Conservation (phyloP, 2,329 filamentous ascomycete genomes). For the Colletotrichum karsti region DNA sequence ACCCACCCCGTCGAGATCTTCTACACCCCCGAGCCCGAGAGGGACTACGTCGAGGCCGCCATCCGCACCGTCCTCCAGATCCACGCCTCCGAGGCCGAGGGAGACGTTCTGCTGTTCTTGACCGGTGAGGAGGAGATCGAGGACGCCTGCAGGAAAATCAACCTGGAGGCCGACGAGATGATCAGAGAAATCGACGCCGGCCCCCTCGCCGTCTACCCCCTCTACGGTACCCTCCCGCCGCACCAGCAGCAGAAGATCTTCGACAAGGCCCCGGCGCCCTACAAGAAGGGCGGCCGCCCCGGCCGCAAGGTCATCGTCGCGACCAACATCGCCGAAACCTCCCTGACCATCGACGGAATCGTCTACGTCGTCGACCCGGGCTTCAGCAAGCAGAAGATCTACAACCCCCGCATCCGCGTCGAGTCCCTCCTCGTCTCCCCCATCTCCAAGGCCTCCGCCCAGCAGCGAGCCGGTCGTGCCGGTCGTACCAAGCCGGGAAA, state of each 20-base stretch:
- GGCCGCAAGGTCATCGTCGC: conserved; percentile 95
- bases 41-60: conserved; percentile 95
- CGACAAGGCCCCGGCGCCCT: conserved; percentile 81
- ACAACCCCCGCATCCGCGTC: conserved; percentile 95
- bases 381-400: conserved; percentile 99
- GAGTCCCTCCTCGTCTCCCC: conserved; percentile 97
- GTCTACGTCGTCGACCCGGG: conserved; percentile 99
- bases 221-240: conserved; percentile 93
- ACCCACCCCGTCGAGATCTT: conserved; percentile 98
- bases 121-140: conserved; percentile 99
- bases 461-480: conserved; percentile 97
- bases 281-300: conserved; percentile 79
- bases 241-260: conserved; percentile 96
- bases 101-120: conserved; percentile 92
- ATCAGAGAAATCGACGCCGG: conserved; percentile 90
- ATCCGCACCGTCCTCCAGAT: conserved; percentile 96
- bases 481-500: conserved; percentile 98
- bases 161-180: conserved; percentile 90
- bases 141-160: conserved; percentile 92
- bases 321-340: conserved; percentile 98
- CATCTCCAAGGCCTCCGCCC: conserved; percentile 96
- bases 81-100: conserved; percentile 90
- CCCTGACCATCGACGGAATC: conserved; percentile 97
- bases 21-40: conserved; percentile 95
- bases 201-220: conserved; percentile 87